These are phyloP conservation scores for Stachybotrys chlorohalonatus DNA, from an alignment of 2,329 filamentous ascomycete genomes.

Conservation along the genomic window DNA sequence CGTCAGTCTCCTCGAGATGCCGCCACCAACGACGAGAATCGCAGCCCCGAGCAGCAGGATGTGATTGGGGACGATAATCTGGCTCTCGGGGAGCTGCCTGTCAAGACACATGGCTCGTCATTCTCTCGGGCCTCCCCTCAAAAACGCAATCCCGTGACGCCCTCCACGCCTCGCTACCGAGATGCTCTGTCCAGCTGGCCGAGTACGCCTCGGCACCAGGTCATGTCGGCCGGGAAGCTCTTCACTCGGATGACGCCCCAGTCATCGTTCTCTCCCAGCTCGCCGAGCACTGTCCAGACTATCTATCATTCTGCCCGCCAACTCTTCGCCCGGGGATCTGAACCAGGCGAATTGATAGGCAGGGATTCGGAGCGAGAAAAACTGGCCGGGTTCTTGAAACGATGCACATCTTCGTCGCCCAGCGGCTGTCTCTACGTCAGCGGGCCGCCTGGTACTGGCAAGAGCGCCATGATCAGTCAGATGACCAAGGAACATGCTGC, in stretches of 20 bases:
- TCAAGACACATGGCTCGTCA: slow-evolving; percentile 13
- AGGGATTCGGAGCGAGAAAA: slow-evolving; percentile 61
- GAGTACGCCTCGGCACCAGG: slow-evolving; percentile 74
- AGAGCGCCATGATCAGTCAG: slow-evolving; percentile 86
- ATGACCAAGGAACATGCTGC: slow-evolving; percentile 53
- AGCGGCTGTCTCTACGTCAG: slow-evolving; percentile 90
- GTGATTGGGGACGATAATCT: slow-evolving; percentile 35
- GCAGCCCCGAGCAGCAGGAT: slow-evolving; percentile 35
- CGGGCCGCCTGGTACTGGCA: slow-evolving; percentile 90
- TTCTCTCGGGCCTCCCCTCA: slow-evolving; percentile 19
- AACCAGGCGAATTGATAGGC: slow-evolving; percentile 67
- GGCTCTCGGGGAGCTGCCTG: slow-evolving; percentile 24
- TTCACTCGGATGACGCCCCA: slow-evolving; percentile 72
- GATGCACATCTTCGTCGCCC: slow-evolving; percentile 47
- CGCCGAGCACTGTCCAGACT: slow-evolving; percentile 60
- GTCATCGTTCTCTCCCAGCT: slow-evolving; percentile 46
- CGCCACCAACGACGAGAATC: slow-evolving; percentile 56
- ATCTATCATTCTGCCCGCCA: slow-evolving; percentile 84
- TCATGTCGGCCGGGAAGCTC: slow-evolving; percentile 66
- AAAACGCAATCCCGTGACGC: slow-evolving; percentile 49
- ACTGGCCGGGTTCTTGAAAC: slow-evolving; percentile 59
- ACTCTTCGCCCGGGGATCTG: slow-evolving; percentile 72
- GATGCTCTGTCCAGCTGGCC: slow-evolving; percentile 67
- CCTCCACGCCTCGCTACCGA: slow-evolving; percentile 67
- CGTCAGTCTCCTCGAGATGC: slow-evolving; percentile 20